Conservation (phyloP, 495 filamentous ascomycete genomes). For the Penicillium mononematosum region DNA sequence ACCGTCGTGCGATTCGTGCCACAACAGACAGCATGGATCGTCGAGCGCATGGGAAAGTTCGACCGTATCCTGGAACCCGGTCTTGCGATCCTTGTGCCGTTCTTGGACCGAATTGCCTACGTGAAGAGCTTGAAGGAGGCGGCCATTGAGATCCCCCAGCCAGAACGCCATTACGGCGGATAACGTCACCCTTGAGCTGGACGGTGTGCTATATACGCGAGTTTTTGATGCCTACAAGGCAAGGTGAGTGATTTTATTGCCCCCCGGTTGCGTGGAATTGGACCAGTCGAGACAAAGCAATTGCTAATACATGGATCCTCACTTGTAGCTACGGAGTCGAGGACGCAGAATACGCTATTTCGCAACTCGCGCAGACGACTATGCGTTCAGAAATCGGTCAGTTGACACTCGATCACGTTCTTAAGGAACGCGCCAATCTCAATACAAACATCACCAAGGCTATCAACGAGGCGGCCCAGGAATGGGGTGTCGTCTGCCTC, state of each 20-base stretch:
- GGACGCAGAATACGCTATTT: slow-evolving; percentile 98
- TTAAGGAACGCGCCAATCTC: slow-evolving; percentile 91
- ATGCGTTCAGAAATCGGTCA: slow-evolving; percentile 99
- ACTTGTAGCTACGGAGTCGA: slow-evolving; percentile 85
- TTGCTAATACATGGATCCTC: slow-evolving; percentile 12
- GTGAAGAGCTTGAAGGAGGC: slow-evolving; percentile 96
- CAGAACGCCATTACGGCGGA: slow-evolving; percentile 98
- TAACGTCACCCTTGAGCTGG: slow-evolving; percentile 94
- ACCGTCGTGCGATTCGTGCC: slow-evolving; percentile 96
- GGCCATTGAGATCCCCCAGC: slow-evolving; percentile 92
- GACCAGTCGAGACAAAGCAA: slow-evolving; percentile 1
- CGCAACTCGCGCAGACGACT: slow-evolving; percentile 94
- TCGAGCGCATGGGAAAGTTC: slow-evolving; percentile 98
- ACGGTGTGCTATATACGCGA: slow-evolving; percentile 91
- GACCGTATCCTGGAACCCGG: slow-evolving; percentile 88
- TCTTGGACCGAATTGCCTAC: slow-evolving; percentile 94
- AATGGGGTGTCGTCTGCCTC: slow-evolving; percentile 94
- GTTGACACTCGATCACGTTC: slow-evolving; percentile 91
- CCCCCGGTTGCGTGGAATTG: neutral
- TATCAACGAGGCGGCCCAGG: slow-evolving; percentile 95
- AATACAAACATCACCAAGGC: slow-evolving; percentile 97
- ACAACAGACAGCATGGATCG: slow-evolving; percentile 98
- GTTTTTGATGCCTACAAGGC: slow-evolving; percentile 98
- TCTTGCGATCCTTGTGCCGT: slow-evolving; percentile 82
- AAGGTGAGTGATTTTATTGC: slow-evolving; percentile 51